Base-by-base conservation (phyloP, 176 grass and related monocot genomes). In the Avena eriantha region DNA sequence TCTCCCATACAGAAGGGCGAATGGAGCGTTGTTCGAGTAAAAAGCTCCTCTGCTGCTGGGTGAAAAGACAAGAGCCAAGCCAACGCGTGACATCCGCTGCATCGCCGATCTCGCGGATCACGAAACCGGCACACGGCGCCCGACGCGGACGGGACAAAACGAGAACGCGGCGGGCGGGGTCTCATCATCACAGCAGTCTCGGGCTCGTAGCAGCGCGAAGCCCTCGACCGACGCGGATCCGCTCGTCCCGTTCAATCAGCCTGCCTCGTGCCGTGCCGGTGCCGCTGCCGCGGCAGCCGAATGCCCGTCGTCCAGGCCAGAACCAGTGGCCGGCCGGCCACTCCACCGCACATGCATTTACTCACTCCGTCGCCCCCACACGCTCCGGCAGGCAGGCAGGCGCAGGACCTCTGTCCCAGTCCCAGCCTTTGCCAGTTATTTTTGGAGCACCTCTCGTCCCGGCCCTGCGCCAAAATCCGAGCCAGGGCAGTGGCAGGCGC, bases 401-500 rank as follows among this genome's bases (percentile, higher is more conserved):
- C 7, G 10, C 73, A 76, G 47, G n/a, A 61, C 17, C 78, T 8
- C 51, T 66, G 8, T 4, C 81, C 8, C 39, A 41, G 8, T 4
- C 81, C 8, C 39, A 41, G 31, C 10, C 13, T 14, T 39, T 0
- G 23, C 46, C 60, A 50, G 72, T 34, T 55, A 66, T 68, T 51
- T 31, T 76, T 53, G 73, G 73, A 76, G 73, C 48, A 31, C 49
- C 83, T 16, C 50, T 73, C 79, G 54, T 77, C 79, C 47, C 71
- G 19, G 45, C 39, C 69, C 69, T 48, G 81, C 89, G 76, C 81
- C 78, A 81, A 61, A 91, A 80, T 91, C 86, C 70, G 90, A 81
- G 86, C 90, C 51, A 56, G 77, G 55, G 66, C 34, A n/a, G 87
- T 0, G 26, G 69, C 66, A 34, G n/a, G 34, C 17, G 74, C 47